Base-by-base conservation (phyloP, 2,329 filamentous ascomycete genomes). In the Verticillium longisporum region DNA sequence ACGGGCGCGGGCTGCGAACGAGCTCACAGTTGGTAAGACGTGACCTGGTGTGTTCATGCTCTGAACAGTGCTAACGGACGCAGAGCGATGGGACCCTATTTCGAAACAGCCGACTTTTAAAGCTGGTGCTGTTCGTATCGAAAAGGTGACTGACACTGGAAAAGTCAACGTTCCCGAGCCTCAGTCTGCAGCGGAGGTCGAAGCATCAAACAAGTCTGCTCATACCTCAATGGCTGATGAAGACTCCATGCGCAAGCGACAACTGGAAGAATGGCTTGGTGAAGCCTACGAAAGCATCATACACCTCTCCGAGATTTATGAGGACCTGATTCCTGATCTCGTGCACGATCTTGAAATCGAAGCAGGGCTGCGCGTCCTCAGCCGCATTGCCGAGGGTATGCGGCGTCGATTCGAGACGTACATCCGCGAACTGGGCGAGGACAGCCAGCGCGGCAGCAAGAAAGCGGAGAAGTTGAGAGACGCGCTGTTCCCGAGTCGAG, bases 91-190 rank as follows among this genome's bases (percentile, higher is more conserved):
- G 34, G 34, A 9, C 13, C 34, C 34, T 13, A 36, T 36, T 13
- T 36, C 34, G 34, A 36, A 36, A 57, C 73, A 75, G 53, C 73
- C 73, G 9, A 65, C 62, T 41, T 75, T 75, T 68, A 75, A 76
- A 62, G 68, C 71, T 11, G 72, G 73, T 9, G 70, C 73, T 1
- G 67, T 74, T 7, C 63, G 68, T 5, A 69, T 76, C 55, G 70
- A 71, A 15, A 74, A 74, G 62, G 61, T 68, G 13, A 56, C 59
- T 2, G 50, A 55, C 4, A 21, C 15, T 34, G 55, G 38, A 3
- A 36, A 45, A 6, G 58, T 59, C 3, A 56, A 60, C n/a, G n/a
- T 60, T 3, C 61, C 62, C 4, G 69, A 73, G 56, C 59, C 66
- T 38, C 72, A 74, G 34, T 65, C 68, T 1, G 61, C 61, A 7